These are phyloP conservation scores for Cryoendolithus antarcticus DNA, from an alignment of 2,329 filamentous ascomycete species.

Conservation along the genomic window DNA sequence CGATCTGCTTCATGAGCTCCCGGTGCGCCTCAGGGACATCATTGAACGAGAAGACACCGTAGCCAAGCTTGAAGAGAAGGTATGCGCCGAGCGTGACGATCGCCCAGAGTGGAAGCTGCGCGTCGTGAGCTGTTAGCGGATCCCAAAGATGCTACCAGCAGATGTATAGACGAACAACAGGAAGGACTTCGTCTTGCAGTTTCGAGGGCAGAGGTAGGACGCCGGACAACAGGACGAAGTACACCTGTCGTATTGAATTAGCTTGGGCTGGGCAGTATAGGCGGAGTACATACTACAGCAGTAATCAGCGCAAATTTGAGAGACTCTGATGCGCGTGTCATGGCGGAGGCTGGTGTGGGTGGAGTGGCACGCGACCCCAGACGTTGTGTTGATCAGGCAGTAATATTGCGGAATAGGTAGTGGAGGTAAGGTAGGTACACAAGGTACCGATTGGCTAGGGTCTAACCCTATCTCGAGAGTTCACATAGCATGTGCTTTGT, in stretches of 20 bases:
- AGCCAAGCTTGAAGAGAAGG: slow-evolving; percentile 82
- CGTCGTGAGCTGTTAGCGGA: not conserved
- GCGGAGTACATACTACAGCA: no score
- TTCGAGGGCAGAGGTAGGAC: slow-evolving; percentile 67
- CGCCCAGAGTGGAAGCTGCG: slow-evolving; percentile 81
- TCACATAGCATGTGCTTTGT: no score
- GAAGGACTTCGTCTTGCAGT: slow-evolving; percentile 75
- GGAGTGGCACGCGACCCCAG: no score
- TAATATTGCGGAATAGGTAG: no score
- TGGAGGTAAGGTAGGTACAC: no score
- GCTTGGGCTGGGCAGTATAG: not conserved
- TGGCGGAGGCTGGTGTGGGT: no score
- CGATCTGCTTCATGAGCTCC: slow-evolving; percentile 78
- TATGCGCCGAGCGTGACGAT: slow-evolving; percentile 85
- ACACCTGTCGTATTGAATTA: slow-evolving; percentile 48
- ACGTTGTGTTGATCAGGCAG: no score
- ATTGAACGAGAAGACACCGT: slow-evolving; percentile 91
- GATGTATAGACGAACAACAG: slow-evolving; percentile 53
- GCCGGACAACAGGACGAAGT: slow-evolving; percentile 73
- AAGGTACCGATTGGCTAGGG: no score
- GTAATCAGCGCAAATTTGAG: no score
- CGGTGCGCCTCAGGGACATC: slow-evolving; percentile 83
- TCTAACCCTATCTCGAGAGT: no score
- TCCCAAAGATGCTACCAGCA: no score
- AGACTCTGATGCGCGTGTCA: no score